These are phyloP conservation scores for Daldinia bambusicola DNA, from an alignment of 495 filamentous ascomycete genomes.

Conservation along the genomic window DNA sequence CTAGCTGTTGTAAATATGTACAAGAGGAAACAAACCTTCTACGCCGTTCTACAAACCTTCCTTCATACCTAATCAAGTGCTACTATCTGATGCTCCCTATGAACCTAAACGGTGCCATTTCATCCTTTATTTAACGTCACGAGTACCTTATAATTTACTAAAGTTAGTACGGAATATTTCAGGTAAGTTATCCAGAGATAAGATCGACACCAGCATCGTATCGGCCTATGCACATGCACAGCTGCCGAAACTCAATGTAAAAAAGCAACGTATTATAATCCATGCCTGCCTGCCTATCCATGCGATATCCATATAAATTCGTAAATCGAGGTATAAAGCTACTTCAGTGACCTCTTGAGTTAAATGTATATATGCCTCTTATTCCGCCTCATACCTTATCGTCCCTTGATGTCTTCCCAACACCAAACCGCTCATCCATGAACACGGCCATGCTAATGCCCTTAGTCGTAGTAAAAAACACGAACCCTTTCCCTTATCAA, in stretches of 20 bases:
- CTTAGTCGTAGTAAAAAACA: neutral
- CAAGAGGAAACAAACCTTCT: conserved; percentile 40
- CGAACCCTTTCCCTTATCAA: conserved; percentile 15
- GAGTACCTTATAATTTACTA: neutral
- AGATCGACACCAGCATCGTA: neutral
- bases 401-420: conserved; percentile 1
- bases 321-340: conserved; percentile 4
- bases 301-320: conserved; percentile 1
- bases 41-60: conserved; percentile 37
- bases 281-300: neutral
- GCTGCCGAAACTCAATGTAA: too few relatives aligned
- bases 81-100: neutral
- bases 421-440: conserved; percentile 2
- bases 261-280: too few relatives aligned
- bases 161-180: neutral
- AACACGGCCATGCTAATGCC: conserved; percentile 11
- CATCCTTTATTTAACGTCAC: neutral
- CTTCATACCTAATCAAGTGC: conserved; percentile 2
- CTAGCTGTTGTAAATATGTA: conserved; percentile 51
- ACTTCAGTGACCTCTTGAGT: neutral
- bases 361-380: conserved; percentile 1
- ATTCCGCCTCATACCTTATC: neutral
- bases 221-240: neutral
- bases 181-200: neutral
- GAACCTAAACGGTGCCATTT: neutral